Base-by-base conservation (phyloP, 164 flowering plant species). In the Magnolia sinica region DNA sequence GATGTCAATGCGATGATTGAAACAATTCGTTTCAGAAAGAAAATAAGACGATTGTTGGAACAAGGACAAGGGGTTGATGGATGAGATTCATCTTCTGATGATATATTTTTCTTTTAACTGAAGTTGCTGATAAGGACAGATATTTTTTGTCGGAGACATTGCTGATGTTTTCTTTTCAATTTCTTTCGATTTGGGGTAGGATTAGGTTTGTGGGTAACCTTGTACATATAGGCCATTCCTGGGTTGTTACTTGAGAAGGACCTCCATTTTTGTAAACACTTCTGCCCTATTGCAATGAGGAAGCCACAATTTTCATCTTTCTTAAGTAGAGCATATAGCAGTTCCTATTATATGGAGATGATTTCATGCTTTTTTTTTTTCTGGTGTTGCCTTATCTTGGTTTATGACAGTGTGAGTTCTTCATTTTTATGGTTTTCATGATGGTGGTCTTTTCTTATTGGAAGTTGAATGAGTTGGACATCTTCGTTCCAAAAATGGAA, bases 1-100 rank as follows among this genome's bases (percentile, higher is more conserved):
- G 79, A 87, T 88, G 98, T 85, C 98, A 13, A 84, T 93, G 91
- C 88, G 98, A 10, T 91, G 86, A 88, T 73, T 64, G 71, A 66
- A 74, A 74, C 65, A 64, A 45, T 70, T 73, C 20, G 67, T 81
- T 68, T 76, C 65, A 51, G 71, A 24, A 68, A 19, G 31, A 23
- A 72, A n/a, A 55, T 55, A 55, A 55, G 61, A 16, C 16, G 61
- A 55, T 10, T 10, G 37, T 1, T 29, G n/a, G 45, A 65, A 70
- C 68, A 24, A 31, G 73, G 18, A 71, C 72, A 71, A 16, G 65
- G 66, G 51, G 64, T 70, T 65, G 67, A 14, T 64, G 71, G 70
- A 68, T 16, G 24, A 77, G 77, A 78, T 68, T 84, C 84, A 84
- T 81, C 80, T 55, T 76, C 84, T 84, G 81, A 75, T 82, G 84